Conservation (phyloP, 2,329 filamentous ascomycete species). For the Aspergillus novofumigatus region DNA sequence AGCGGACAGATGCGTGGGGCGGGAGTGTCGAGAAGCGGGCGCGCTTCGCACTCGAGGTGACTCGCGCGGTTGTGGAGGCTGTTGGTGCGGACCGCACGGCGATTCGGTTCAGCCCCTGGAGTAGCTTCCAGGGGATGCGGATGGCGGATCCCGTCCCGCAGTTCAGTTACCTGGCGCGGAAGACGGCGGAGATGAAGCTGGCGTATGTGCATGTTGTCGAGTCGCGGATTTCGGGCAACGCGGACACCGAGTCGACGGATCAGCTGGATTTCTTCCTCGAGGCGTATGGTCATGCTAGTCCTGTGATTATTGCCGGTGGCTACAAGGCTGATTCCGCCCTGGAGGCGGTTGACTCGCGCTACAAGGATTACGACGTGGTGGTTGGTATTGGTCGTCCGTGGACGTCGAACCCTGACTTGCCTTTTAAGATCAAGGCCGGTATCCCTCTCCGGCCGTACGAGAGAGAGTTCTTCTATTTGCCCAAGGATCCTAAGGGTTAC, state of each 20-base stretch:
- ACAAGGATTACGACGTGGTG: conserved; percentile 27
- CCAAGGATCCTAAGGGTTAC: conserved; percentile 37
- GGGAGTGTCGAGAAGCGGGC: conserved; percentile 49
- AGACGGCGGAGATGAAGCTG: conserved; percentile 50
- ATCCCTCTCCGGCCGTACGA: conserved; percentile 38
- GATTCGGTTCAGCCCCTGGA: conserved; percentile 47
- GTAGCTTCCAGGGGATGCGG: conserved; percentile 45
- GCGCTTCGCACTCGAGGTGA: conserved; percentile 53
- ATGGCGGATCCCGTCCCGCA: conserved; percentile 62
- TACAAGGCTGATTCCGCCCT: conserved; percentile 40
- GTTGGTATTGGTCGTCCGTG: conserved; percentile 43
- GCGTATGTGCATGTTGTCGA: conserved; percentile 62
- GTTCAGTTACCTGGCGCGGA: conserved; percentile 55
- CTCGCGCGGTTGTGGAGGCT: conserved; percentile 38
- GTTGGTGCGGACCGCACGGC: conserved; percentile 44
- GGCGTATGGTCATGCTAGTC: conserved; percentile 38
- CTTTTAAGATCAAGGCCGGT: conserved; percentile 38
- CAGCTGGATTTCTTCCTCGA: conserved; percentile 44
- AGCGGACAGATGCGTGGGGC: conserved; percentile 48
- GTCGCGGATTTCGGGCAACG: conserved; percentile 42
- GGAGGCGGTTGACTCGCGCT: conserved; percentile 31
- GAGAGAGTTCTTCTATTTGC: conserved; percentile 39
- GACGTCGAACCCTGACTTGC: conserved; percentile 45
- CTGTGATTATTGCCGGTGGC: conserved; percentile 50
- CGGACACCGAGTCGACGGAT: conserved; percentile 30